Conservation (phyloP, 225 moss, liverwort and hornwort species). For the Bryoerythrophyllum caledonicum region DNA sequence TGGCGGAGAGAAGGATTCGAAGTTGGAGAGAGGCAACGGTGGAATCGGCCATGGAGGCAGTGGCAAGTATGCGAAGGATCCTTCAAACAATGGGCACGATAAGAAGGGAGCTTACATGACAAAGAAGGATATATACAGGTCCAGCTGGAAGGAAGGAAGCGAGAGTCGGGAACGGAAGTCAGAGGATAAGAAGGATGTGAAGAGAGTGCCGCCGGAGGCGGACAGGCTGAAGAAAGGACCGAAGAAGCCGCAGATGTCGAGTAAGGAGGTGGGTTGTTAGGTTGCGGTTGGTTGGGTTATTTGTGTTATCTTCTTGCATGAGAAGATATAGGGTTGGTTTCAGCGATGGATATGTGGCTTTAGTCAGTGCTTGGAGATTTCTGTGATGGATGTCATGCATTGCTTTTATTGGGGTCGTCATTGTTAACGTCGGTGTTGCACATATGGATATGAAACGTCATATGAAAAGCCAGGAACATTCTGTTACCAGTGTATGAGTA, state of each 20-base stretch:
- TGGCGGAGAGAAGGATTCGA: constrained; percentile 32
- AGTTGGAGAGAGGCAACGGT: constrained; percentile 27
- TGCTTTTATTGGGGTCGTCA: background rate
- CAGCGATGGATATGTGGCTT: background rate
- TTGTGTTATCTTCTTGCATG: background rate
- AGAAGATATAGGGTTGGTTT: background rate
- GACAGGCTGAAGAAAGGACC: constrained; percentile 39
- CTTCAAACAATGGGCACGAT: constrained; percentile 35
- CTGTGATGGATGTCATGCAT: background rate
- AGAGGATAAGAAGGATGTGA: constrained; percentile 39
- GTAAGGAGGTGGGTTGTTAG: constrained; percentile 48
- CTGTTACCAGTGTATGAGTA: background rate
- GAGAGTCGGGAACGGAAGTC: constrained; percentile 35
- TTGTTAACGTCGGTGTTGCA: background rate
- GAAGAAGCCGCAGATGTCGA: constrained; percentile 29
- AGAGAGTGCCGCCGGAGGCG: constrained; percentile 28
- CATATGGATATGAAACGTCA: background rate
- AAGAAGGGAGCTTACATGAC: constrained; percentile 28
- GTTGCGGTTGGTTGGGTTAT: background rate
- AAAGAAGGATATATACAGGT: constrained; percentile 32
- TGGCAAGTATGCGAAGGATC: constrained; percentile 31
- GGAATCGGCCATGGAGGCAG: constrained; percentile 27
- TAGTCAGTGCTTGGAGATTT: background rate
- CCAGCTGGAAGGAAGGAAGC: constrained; percentile 31
- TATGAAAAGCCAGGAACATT: background rate